Conservation (phyloP, 345 rosid species). For the Theobroma cacao region DNA sequence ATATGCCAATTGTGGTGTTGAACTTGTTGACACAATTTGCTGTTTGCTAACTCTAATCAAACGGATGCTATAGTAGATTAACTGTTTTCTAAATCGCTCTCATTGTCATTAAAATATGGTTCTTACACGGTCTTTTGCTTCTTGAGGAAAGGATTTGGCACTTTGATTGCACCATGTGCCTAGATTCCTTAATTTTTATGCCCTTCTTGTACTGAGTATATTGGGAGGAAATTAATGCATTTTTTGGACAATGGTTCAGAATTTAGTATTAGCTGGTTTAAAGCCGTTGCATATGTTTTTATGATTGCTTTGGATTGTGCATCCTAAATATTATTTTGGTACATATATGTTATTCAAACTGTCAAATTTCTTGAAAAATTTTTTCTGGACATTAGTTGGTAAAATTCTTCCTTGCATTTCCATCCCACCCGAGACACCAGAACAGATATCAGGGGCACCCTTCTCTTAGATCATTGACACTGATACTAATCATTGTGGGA, state of each 20-base stretch:
- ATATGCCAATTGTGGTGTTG: background rate
- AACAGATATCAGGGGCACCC: background rate
- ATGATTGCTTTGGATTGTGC: background rate
- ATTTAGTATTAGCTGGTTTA: background rate
- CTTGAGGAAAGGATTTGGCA: slow-evolving; percentile 1
- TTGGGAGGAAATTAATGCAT: background rate
- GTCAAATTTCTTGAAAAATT: background rate
- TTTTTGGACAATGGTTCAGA: background rate
- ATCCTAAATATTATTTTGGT: background rate
- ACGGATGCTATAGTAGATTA: background rate
- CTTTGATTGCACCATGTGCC: background rate
- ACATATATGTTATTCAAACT: background rate
- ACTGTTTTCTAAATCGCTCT: background rate
- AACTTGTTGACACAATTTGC: too few species aligned
- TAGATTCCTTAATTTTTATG: background rate
- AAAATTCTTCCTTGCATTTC: background rate
- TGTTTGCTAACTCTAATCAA: background rate
- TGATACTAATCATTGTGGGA: background rate
- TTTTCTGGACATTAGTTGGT: background rate
- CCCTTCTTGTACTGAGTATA: background rate
- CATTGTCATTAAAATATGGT: background rate
- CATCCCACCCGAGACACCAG: background rate
- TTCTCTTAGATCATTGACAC: background rate
- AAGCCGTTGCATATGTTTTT: background rate
- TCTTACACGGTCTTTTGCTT: background rate